These are phyloP conservation scores for Botrytis paeoniae DNA, from an alignment of 2,329 filamentous ascomycete species.

Conservation along the genomic window DNA sequence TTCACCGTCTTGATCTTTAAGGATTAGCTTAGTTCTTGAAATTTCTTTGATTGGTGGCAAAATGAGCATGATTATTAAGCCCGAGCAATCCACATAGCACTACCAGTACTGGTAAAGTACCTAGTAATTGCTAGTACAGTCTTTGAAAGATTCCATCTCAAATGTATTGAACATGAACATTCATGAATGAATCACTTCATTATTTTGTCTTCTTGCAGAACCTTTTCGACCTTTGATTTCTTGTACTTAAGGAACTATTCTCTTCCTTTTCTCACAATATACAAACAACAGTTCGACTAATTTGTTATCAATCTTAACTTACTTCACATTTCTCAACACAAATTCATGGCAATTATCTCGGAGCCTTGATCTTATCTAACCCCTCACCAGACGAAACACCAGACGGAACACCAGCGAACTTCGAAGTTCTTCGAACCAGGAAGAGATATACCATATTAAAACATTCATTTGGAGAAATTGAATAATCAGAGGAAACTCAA, in stretches of 20 bases:
- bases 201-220: not conserved
- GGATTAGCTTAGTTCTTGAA: not conserved
- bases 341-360: not conserved
- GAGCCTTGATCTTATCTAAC: slow-evolving; percentile 19
- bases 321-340: not conserved
- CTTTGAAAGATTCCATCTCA: not conserved
- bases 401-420: not conserved
- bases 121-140: not conserved
- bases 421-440: not conserved
- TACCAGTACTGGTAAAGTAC: not conserved
- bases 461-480: not conserved
- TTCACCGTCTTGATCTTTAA: not conserved
- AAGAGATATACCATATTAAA: not conserved
- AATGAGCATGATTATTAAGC: not conserved
- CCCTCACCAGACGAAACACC: not conserved
- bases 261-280: not conserved
- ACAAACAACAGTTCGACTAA: not conserved
- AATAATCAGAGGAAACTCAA: not conserved
- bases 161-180: not conserved
- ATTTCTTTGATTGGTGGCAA: not conserved
- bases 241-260: not conserved
- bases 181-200: not conserved
- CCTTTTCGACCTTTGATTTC: not conserved
- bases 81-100: not conserved
- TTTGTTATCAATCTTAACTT: not conserved